Evolutionary conservation across 2,329 filamentous ascomycete genomes (phyloP).

Genomic region (Lecanoromycetidae sp.): DNA sequence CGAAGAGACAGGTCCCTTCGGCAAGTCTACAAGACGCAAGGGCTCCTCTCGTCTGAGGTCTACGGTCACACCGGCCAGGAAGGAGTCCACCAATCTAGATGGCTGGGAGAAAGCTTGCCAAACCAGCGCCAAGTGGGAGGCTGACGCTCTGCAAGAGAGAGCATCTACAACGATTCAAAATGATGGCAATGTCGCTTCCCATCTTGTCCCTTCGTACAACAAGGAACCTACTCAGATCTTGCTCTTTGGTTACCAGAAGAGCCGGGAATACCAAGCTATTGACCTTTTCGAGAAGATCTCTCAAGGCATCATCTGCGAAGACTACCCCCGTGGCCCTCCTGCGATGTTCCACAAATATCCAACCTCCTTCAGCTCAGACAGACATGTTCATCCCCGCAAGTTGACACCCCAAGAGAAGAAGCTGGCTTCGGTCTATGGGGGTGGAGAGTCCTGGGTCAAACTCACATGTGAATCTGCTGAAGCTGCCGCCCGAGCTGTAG

Average conservation of each 20-base stretch:
- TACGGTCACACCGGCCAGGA: slow-evolving; percentile 45
- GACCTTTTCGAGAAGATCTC: slow-evolving; percentile 79
- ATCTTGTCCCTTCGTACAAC: slow-evolving; percentile 25
- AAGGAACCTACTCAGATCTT: slow-evolving; percentile 65
- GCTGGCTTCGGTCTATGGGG: slow-evolving; percentile 69
- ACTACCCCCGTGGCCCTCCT: slow-evolving; percentile 79
- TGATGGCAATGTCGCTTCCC: slow-evolving; percentile 20
- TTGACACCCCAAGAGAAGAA: slow-evolving; percentile 61
- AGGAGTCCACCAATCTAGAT: slow-evolving; percentile 42
- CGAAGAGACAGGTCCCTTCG: slow-evolving; percentile 52
- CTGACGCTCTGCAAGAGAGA: slow-evolving; percentile 3
- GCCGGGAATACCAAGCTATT: slow-evolving; percentile 73
- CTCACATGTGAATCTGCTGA: slow-evolving; percentile 65
- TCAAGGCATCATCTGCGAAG: slow-evolving; percentile 70
- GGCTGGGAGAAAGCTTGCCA: slow-evolving; percentile 37
- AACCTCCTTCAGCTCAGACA: slow-evolving; percentile 61
- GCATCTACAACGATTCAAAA: slow-evolving; percentile 1
- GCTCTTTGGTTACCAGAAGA: slow-evolving; percentile 59
- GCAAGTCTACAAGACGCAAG: slow-evolving; percentile 34
- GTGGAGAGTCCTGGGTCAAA: slow-evolving; percentile 87
- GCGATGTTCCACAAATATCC: slow-evolving; percentile 56
- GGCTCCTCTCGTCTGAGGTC: slow-evolving; percentile 42
- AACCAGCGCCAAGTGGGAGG: slow-evolving; percentile 28
- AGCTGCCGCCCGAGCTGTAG: slow-evolving; percentile 57
- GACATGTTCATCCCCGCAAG: slow-evolving; percentile 49